phyloP scores from a whole-genome alignment of 1,284 basidiomycete species.

The Cutaneotrichosporon sp. region DNA sequence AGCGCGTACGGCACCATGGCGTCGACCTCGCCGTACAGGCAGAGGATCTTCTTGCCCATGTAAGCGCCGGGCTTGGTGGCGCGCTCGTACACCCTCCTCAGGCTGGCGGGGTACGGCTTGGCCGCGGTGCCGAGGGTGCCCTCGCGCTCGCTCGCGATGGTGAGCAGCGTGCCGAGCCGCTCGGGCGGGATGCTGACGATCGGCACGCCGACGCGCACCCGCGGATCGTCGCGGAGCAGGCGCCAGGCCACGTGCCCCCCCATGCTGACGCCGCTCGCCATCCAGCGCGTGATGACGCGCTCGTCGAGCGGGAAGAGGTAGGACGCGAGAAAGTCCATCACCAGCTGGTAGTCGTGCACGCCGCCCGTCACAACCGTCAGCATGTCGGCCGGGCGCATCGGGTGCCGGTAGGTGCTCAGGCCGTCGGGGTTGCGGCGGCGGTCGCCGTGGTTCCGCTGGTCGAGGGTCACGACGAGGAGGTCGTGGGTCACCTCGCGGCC shows the following conservation, averaged over 20 bases:
- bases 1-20: constrained; percentile 36
- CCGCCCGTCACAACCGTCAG: constrained; percentile 55
- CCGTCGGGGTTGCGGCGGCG: constrained; percentile 55
- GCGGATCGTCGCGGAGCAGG: constrained; percentile 19
- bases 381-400: constrained; percentile 17
- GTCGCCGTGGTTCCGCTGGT: constrained; percentile 71
- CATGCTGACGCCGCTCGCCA: constrained; percentile 55
- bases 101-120: constrained; percentile 13
- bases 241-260: constrained; percentile 42
- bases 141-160: constrained; percentile 13
- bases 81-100: constrained; percentile 15
- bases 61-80: constrained; percentile 50
- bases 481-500: constrained; percentile 32
- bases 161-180: constrained; percentile 12
- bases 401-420: constrained; percentile 13
- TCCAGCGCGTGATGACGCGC: constrained; percentile 64
- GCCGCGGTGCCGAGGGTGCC: constrained; percentile 12
- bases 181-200: constrained; percentile 18
- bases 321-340: constrained; percentile 73
- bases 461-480: constrained; percentile 53
- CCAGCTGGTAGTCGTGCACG: constrained; percentile 69
- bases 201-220: constrained; percentile 18
- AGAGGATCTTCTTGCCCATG: constrained; percentile 67
- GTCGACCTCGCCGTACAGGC: constrained; percentile 61
- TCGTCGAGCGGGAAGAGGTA: constrained; percentile 72